Evolutionary conservation across 805 yeast species (phyloP), one percentile per base, ranked within the genome.

Genomic region (Cyberlindnera nakhonratchasimensis): DNA sequence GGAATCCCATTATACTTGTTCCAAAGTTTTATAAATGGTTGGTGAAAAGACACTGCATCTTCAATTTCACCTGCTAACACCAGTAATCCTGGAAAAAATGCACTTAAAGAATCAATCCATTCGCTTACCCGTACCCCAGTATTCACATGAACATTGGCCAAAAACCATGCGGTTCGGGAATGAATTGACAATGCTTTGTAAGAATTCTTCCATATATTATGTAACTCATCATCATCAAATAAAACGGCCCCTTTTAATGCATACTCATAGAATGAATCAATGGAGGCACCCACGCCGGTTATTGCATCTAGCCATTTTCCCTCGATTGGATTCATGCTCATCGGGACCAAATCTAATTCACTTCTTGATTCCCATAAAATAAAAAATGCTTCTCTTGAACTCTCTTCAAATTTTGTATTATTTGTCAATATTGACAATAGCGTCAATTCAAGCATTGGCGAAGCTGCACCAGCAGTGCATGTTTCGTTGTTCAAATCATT

Each of bases 211-310:
- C 90, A 89, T 45, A 88, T 71, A 3, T 65, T 56, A 29, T 59
- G 55, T 29, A 78, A 63, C 11, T 69, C 65, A 12, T 67, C 66
- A 51, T 83, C 85, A 55, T 85, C 78, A 46, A 89, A 87, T 12
- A 90, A 57, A 10, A 90, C 73, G 2, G 89, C 68, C 17, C 81
- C 79, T 58, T 90, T 90, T 31, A 87, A 70, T 0, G 96, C 85
- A 62, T 89, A 86, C 57, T 90, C 98, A 58, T 82, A 90, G 55
- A 86, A 86, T 0, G 96, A 87, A 62, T 90, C 98, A 13, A 87
- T 76, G 2, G 95, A 84, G 0, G 97, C 97, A 2, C 98, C 97
- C 9, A 86, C 72, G 0, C 96, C 96, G 0, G 93, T 77, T 30
- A 79, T 63, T 0, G 72, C 59, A 42, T 82, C 82, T 30, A 69